Base-by-base conservation (phyloP, 2,329 filamentous ascomycete genomes). In the Simplicillium aogashimaense region DNA sequence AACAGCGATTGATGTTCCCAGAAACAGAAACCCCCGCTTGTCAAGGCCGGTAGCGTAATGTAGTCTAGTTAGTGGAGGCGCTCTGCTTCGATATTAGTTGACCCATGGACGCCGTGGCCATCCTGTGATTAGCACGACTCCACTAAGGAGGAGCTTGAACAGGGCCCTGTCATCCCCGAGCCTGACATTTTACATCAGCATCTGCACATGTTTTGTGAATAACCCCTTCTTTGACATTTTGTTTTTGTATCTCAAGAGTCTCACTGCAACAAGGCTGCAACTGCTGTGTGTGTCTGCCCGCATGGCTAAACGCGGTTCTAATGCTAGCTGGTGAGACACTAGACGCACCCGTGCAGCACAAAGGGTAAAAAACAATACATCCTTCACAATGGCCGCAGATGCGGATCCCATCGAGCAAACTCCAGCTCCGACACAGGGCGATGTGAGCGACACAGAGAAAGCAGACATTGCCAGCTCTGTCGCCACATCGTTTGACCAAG, bases 401-500 rank as follows among this genome's bases (percentile, higher is more conserved):
- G 35, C 35, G 13, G 35, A 33, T 6, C 13, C 20, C 29, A 30
- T 33, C n/a, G 20, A 13, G 13, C 13, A 34, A 28, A 14, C 7
- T 4, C 29, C 29, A 10, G 16, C 29, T 8, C 13, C n/a, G 6
- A 25, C 20, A 6, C 20, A 25, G 20, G 20, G 20, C 3, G 33
- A 35, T 29, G 29, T 39, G 28, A 30, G 40, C 7, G 44, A 50
- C 8, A 31, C 42, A 25, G 49, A 49, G 38, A 49, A 41, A 29
- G 40, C 47, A 10, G 48, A 51, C 9, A 43, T 45, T 15, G 46
- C 47, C 14, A 50, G 48, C 41, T 53, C 51, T 3, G 35, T 48
- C 29, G 45, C 43, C 11, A 49, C 47, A 13, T 50, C 43, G 15
- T 37, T 49, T 32, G 50, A 50, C 31, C 36, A 38, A 9, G 31